Percentiles rank a stretch among this genome's conserved stretches.
Conservation (phyloP, 2,329 filamentous ascomycete genomes). For the Trichoderma sp. region DNA sequence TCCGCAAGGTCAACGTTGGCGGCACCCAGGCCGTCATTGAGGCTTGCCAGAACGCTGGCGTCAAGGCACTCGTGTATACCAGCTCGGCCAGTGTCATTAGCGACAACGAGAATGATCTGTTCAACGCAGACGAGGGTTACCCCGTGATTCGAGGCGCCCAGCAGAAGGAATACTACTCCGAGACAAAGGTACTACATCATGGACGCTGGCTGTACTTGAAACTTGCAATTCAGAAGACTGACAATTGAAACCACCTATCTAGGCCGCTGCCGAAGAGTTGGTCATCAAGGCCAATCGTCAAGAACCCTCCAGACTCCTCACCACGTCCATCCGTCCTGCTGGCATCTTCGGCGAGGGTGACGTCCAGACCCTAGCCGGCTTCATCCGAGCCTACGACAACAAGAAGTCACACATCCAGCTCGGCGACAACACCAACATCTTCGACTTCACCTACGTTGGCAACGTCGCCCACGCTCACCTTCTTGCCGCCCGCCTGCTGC, state of each 20-base stretch:
- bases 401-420: constrained; percentile 77
- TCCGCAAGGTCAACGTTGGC: constrained; percentile 83
- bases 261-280: constrained; percentile 77
- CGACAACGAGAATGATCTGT: constrained; percentile 76
- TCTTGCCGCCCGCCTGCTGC: constrained; percentile 73
- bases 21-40: constrained; percentile 79
- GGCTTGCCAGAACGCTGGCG: constrained; percentile 68
- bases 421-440: constrained; percentile 66
- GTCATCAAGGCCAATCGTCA: constrained; percentile 74
- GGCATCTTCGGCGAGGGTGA: constrained; percentile 93
- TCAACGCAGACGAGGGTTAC: constrained; percentile 83
- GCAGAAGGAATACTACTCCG: constrained; percentile 81
- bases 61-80: constrained; percentile 86
- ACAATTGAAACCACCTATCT: not conserved
- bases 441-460: constrained; percentile 66
- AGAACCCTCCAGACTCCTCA: constrained; percentile 62
- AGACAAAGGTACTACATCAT: constrained; percentile 69
- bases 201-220: not conserved
- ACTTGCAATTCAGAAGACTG: not conserved
- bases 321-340: constrained; percentile 79
- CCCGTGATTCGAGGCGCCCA: constrained; percentile 71
- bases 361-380: constrained; percentile 69
- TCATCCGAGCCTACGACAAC: constrained; percentile 70
- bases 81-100: constrained; percentile 85
- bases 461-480: constrained; percentile 76